phyloP scores from a whole-genome alignment of 2,329 filamentous ascomycete genomes.

The Aspergillus puulaauensis region DNA sequence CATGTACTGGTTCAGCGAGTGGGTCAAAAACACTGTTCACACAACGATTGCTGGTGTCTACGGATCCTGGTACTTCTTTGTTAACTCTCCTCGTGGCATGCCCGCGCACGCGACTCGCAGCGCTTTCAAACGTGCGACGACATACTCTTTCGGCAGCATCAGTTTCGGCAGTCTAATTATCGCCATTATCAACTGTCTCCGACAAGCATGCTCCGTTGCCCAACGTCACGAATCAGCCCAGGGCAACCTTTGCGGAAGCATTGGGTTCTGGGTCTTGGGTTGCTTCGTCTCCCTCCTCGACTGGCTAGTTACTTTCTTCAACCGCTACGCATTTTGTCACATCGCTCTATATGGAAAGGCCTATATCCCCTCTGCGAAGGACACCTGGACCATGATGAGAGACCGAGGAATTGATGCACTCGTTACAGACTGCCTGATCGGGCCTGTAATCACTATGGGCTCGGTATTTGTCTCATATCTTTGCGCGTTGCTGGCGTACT shows the following conservation, averaged over 20 bases:
- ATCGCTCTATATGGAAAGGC: constrained; percentile 90
- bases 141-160: constrained; percentile 91
- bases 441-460: constrained; percentile 71
- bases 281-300: constrained; percentile 77
- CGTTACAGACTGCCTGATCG: constrained; percentile 82
- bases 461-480: constrained; percentile 80
- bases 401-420: constrained; percentile 87
- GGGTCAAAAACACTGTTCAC: constrained; percentile 91
- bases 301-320: constrained; percentile 86
- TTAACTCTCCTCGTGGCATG: constrained; percentile 59
- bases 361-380: constrained; percentile 83
- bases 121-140: constrained; percentile 77
- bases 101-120: constrained; percentile 78
- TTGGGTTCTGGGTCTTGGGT: constrained; percentile 71
- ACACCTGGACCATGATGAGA: constrained; percentile 89
- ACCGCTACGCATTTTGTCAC: constrained; percentile 88
- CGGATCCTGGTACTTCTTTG: constrained; percentile 88
- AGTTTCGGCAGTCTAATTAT: constrained; percentile 81
- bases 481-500: constrained; percentile 76
- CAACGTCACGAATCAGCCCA: constrained; percentile 62
- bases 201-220: constrained; percentile 79
- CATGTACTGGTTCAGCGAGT: constrained; percentile 91
- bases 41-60: constrained; percentile 85
- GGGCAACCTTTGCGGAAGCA: constrained; percentile 66
- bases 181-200: constrained; percentile 80